A percentile compares a stretch with the other conserved stretches of the same genome.
Conservation (phyloP, 768 basidiomycete species). For the Lactifluus piperatus region DNA sequence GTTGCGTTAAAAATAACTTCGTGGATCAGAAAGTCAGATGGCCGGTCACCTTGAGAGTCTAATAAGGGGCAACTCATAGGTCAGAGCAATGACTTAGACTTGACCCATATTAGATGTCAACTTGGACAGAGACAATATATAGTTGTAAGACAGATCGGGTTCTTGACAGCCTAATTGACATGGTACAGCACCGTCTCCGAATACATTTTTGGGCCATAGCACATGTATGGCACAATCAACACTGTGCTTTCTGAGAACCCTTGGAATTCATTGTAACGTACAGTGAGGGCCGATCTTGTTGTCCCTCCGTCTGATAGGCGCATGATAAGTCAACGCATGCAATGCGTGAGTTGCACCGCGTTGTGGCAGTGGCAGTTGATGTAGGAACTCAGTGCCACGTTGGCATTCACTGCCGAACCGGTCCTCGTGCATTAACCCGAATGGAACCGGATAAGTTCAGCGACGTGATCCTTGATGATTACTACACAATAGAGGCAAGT, state of each 20-base stretch:
- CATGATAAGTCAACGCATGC: not conserved
- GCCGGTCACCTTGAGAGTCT: too few species aligned
- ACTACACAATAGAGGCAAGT: not conserved
- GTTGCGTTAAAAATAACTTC: too few species aligned
- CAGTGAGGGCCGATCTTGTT: not conserved
- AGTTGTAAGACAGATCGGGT: not conserved
- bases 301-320: not conserved
- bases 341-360: not conserved
- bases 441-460: not conserved
- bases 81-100: too few species aligned
- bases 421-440: not conserved
- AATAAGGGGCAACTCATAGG: too few species aligned
- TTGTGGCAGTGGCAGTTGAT: not conserved
- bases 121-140: not conserved
- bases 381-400: not conserved
- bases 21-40: too few species aligned
- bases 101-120: not conserved
- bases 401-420: not conserved
- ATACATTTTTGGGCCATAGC: not conserved
- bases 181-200: not conserved
- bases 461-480: not conserved
- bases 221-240: not conserved
- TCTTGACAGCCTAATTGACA: slow-evolving; percentile 10
- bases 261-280: not conserved
- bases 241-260: not conserved